Evolutionary conservation across 345 rosid species (phyloP), one percentile per base, ranked within the genome.

Genomic region (Gossypium rotundifolium): DNA sequence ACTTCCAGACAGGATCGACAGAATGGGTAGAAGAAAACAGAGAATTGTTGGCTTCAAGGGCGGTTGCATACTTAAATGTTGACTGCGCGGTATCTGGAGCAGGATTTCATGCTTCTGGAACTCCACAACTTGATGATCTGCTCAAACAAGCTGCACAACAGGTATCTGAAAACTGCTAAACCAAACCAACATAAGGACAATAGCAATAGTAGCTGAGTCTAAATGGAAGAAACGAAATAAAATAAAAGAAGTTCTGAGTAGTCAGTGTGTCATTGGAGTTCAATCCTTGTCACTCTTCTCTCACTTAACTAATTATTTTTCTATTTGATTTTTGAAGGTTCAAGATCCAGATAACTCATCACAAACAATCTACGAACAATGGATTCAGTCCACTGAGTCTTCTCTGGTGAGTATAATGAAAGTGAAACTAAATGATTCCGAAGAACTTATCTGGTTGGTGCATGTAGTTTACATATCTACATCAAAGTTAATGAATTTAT

Each of bases 1-100:
- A 61, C 20, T 29, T 82, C 68, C 88, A 93, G 98, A 83, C 77
- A 74, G 98, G 98, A 61, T 93, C 95, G 68, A 93, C 98, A 9
- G 97, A 93, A 77, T 91, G 95, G 98, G 92, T 87, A 40, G 98
- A 93, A 84, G 97, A 90, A 25, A 91, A 93, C 87, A 87, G 91
- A 80, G 92, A 60, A 27, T 72, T 91, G 79, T 77, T 91, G 54
- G 83, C 84, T 78, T 89, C 88, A 5, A 88, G 87, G 71, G 91
- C 87, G 7, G 92, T 91, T 76, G 98, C 93, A 9, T 90, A 93
- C 85, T 72, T 93, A 74, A 93, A 93, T 72, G 91, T 83, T 46
- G 95, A 91, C 68, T 22, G 54, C 42, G 97, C 88, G 0, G 92
- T 91, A 58, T 53, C 81, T 13, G 97, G 93, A 65, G 77, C 88